Conservation (phyloP, 2,329 filamentous ascomycete genomes). For the Xylaria sp. region DNA sequence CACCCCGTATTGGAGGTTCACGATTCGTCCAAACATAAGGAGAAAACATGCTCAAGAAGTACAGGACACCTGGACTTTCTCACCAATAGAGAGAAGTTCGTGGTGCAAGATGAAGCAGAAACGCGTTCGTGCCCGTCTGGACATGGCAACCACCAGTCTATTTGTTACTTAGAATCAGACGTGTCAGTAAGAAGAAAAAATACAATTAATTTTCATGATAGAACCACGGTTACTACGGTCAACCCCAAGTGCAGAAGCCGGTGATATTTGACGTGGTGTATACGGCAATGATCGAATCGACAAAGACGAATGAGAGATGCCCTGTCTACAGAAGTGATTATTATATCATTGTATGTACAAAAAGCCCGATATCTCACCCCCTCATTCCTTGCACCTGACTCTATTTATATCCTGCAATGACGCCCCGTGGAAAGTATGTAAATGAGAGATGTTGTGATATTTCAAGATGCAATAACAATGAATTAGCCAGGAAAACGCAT, state of each 20-base stretch:
- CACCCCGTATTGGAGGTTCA: constrained; percentile 25
- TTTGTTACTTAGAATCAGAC: constrained; percentile 13
- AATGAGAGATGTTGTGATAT: not conserved
- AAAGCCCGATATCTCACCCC: not conserved
- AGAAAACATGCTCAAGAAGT: constrained; percentile 32
- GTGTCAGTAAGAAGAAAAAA: constrained; percentile 18
- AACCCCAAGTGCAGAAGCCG: not conserved
- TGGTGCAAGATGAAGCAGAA: constrained; percentile 34
- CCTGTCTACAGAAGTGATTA: constrained; percentile 14
- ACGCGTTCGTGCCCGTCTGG: constrained; percentile 17
- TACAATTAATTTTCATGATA: constrained; percentile 26
- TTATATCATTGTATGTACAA: constrained; percentile 26
- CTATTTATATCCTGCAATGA: constrained; percentile 13
- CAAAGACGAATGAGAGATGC: not conserved
- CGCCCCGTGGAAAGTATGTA: not conserved
- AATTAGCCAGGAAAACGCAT: not conserved
- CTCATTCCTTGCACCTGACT: constrained; percentile 13
- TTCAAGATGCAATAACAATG: constrained; percentile 8
- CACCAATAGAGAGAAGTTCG: constrained; percentile 38
- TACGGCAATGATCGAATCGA: not conserved
- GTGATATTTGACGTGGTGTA: constrained; percentile 8
- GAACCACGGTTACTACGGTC: constrained; percentile 1
- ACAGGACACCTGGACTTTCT: constrained; percentile 37
- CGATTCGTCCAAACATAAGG: constrained; percentile 22
- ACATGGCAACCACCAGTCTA: constrained; percentile 16